Evolutionary conservation across 805 yeast genomes (phyloP), one percentile per base, ranked within the genome.

Genomic region (Saturnispora bothae): DNA sequence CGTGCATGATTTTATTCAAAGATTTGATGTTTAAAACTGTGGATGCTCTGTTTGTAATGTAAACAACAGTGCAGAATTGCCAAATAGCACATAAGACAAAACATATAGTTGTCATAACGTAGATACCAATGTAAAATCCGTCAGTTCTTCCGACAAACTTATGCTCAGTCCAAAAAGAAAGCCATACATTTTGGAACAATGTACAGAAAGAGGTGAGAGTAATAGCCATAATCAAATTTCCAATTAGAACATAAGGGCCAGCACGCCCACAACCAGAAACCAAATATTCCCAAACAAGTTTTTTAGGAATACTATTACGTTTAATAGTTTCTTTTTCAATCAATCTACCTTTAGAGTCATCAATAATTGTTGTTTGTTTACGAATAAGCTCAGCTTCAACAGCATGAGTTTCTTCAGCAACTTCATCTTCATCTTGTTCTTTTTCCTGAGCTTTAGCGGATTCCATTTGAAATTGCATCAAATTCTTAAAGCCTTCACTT

Each of bases 81-180:
- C 59, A 15, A 5, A 63, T 44, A 37, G 71, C 59, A 39, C 67
- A 50, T 6, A 73, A 40, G 14, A 76, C 63, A 32, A 74, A 59
- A 19, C 70, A 47, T 2, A 76, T 51, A 0, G 79, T 64, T 45
- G 77, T 63, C 68, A 78, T 63, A 17, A 81, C 78, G 49, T 78
- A 79, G 31, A 83, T 48, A 0, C 92, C 94, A 57, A 81, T 79
- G 60, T 83, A 83, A 48, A 72, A 71, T 0, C 72, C 71, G 41
- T 66, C 59, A 4, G 69, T 36, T 37, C 57, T 57, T 17, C 56
- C 49, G 5, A 51, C 41, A 50, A 78, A 83, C 51, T 68, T 71
- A 38, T 62, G 40, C 10, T 60, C 61, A 1, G 81, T 66, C 95
- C 95, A 85, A 58, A 78, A 85, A 1, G 92, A 78, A 44, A 85